phyloP scores from a whole-genome alignment of 495 filamentous ascomycete species.

The Elasticomyces elasticus region DNA sequence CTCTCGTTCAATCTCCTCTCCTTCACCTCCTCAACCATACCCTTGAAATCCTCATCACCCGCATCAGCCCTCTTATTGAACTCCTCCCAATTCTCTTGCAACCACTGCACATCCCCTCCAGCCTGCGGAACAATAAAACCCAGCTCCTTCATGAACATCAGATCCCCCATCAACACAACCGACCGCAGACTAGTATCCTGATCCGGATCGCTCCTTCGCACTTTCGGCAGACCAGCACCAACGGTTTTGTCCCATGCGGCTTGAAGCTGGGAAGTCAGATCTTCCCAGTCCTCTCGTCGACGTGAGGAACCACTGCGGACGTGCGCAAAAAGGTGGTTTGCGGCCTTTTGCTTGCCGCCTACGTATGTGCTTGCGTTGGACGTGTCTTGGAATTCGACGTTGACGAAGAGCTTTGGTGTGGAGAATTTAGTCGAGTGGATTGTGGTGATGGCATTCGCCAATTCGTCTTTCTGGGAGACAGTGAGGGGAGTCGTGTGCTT shows the following conservation, averaged over 20 bases:
- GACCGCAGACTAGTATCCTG: constrained; percentile 19
- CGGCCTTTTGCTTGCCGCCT: not conserved
- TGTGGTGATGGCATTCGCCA: constrained; percentile 25
- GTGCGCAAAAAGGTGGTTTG: constrained; percentile 24
- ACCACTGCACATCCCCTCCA: constrained; percentile 26
- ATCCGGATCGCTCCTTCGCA: constrained; percentile 2
- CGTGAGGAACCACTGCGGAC: constrained; percentile 23
- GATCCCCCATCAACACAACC: constrained; percentile 23
- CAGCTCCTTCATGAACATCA: constrained; percentile 20
- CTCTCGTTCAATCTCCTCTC: constrained; percentile 14
- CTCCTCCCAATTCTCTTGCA: constrained; percentile 20
- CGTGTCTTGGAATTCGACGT: constrained; percentile 23
- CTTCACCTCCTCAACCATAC: constrained; percentile 20
- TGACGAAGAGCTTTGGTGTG: constrained; percentile 25
- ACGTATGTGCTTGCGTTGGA: constrained; percentile 3
- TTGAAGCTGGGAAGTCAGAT: constrained; percentile 5
- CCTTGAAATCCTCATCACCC: constrained; percentile 22
- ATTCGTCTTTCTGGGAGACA: constrained; percentile 18
- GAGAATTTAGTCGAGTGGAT: constrained; percentile 26
- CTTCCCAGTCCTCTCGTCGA: constrained; percentile 14
- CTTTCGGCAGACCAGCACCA: constrained; percentile 9
- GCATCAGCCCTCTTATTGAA: constrained; percentile 18
- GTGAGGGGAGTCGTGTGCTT: constrained; percentile 21
- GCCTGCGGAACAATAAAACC: constrained; percentile 23
- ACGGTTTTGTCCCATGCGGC: constrained; percentile 18